A percentile compares a stretch with the other conserved stretches of the same genome.
phyloP scores from a whole-genome alignment of 2,329 filamentous ascomycete species.

The Tricladium varicosporioides region DNA sequence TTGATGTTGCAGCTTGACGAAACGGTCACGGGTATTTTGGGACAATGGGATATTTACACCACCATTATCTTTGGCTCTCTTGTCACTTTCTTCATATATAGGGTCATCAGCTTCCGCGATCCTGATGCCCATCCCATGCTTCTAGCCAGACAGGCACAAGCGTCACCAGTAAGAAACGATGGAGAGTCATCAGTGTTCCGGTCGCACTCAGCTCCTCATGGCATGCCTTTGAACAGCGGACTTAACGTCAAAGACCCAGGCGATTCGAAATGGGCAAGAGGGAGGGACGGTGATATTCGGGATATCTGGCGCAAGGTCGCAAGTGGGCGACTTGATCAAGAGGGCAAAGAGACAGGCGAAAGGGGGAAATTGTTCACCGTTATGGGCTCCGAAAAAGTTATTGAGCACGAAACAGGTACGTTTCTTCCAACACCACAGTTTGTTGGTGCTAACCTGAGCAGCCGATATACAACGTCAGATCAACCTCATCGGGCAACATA shows the following conservation, averaged over 20 bases:
- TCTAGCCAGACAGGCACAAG: constrained; percentile 77
- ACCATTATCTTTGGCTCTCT: constrained; percentile 69
- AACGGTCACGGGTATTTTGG: constrained; percentile 64
- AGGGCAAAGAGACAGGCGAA: constrained; percentile 58
- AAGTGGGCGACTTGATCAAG: constrained; percentile 60
- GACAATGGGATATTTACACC: constrained; percentile 80
- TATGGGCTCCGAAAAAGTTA: constrained; percentile 69
- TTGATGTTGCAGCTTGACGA: constrained; percentile 69
- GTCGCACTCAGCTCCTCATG: constrained; percentile 80
- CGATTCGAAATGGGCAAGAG: constrained; percentile 77
- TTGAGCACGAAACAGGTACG: constrained; percentile 67
- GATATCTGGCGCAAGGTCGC: constrained; percentile 83
- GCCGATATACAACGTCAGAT: constrained; percentile 81
- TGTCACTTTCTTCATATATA: constrained; percentile 66
- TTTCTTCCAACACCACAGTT: constrained; percentile 3
- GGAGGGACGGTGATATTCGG: constrained; percentile 83
- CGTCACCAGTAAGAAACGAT: constrained; percentile 75
- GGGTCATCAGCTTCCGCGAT: constrained; percentile 69
- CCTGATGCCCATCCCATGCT: constrained; percentile 91
- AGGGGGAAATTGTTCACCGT: constrained; percentile 75
- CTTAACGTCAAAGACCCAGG: constrained; percentile 80
- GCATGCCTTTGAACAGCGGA: constrained; percentile 74
- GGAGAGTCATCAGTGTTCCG: constrained; percentile 85
- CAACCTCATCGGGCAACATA: constrained; percentile 77
- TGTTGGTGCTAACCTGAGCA: constrained; percentile 32